Evolutionary conservation across 2,329 filamentous ascomycete species (phyloP), one percentile per base, ranked within the genome.

Genomic region (Aspergillus flavus): DNA sequence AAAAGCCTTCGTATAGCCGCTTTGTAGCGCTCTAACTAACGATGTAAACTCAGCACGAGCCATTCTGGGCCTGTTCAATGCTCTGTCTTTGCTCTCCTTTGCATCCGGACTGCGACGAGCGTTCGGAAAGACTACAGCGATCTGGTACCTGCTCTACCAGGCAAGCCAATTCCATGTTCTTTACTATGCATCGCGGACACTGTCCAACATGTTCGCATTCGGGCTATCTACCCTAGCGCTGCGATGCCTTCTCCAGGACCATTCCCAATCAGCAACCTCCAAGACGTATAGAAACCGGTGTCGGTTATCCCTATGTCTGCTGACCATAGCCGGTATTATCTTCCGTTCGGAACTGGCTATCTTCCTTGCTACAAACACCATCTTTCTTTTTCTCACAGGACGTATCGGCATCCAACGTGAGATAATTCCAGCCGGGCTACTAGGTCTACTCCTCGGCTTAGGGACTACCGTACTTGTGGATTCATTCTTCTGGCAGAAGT

Each of bases 121-220:
- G 3, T 94, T 90, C 77, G 94, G 95, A 16, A 80, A 77, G 32
- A 82, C 83, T 5, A 86, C 89, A 4, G 90, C 87, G 5, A 83
- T 88, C 61, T 98, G 94, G 93, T 99, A 91, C 81, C 79, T 90
- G 4, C 65, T 92, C 45, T 83, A 98, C 59, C 90, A 93, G 73
- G 86, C 87, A 1, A 90, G 88, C 76, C 94, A 98, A 78, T 99
- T 99, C 73, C 95, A 99, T 79, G 81, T 96, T 65, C 85, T 95
- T 65, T 99, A 93, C 79, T 99, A 99, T 81, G 90, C 94, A 16
- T 95, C 93, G 19, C 86, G 95, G 64, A 95, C 93, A 2, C 81
- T 99, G 68, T 95, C 95, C 2, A 99, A 99, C 76, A 97, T 96
- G 91, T 96, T 97, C 79, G 94, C 95, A 23, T 95, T 98, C 80